phyloP scores from a whole-genome alignment of 2,329 filamentous ascomycete species.

The Neonectria punicea region DNA sequence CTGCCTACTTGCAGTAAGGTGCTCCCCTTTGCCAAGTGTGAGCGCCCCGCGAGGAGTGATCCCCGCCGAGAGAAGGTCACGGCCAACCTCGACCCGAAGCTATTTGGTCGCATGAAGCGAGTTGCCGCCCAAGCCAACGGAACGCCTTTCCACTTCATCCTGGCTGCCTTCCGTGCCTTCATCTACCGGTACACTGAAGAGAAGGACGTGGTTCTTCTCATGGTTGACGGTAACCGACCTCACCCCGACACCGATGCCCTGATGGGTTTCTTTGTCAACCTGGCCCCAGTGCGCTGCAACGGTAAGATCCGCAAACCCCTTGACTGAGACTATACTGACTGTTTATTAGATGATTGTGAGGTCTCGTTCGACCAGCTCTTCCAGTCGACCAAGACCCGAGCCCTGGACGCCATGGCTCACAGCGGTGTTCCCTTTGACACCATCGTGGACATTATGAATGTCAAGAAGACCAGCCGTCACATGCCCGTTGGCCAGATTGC shows the following conservation, averaged over 20 bases:
- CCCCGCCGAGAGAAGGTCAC: slow-evolving; percentile 32
- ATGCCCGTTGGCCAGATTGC: slow-evolving; percentile 39
- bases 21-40: slow-evolving; percentile 37
- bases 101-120: slow-evolving; percentile 41
- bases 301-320: slow-evolving; percentile 13
- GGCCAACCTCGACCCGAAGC: slow-evolving; percentile 35
- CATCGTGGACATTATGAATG: slow-evolving; percentile 37
- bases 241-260: slow-evolving; percentile 37
- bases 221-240: slow-evolving; percentile 41
- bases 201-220: slow-evolving; percentile 38
- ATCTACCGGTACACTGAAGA: slow-evolving; percentile 39
- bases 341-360: slow-evolving; percentile 33
- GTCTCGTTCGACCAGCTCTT: slow-evolving; percentile 38
- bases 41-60: slow-evolving; percentile 33
- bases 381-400: slow-evolving; percentile 34
- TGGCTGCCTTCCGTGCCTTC: slow-evolving; percentile 41
- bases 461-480: slow-evolving; percentile 38
- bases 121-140: slow-evolving; percentile 34
- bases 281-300: slow-evolving; percentile 38
- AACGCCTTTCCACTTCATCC: slow-evolving; percentile 41
- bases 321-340: neutral
- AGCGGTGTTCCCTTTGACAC: slow-evolving; percentile 38
- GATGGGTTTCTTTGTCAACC: slow-evolving; percentile 42
- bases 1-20: slow-evolving; percentile 34
- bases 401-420: slow-evolving; percentile 38